These are phyloP conservation scores for Xylariales sp. DNA, from an alignment of 2,329 filamentous ascomycete species.

Conservation along the genomic window DNA sequence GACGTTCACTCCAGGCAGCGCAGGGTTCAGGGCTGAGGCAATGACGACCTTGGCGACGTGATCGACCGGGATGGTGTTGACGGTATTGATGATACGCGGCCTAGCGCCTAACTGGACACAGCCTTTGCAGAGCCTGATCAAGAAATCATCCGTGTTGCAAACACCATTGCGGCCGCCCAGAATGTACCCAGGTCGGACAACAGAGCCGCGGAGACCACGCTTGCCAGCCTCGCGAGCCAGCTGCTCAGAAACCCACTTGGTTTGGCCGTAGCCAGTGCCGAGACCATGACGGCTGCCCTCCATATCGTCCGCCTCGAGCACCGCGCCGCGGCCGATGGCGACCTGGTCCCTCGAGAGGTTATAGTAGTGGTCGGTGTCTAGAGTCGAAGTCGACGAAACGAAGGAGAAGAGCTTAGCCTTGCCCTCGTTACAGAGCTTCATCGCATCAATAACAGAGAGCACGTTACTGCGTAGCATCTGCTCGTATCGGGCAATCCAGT, in stretches of 20 bases:
- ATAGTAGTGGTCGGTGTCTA: constrained; percentile 86
- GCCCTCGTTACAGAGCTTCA: constrained; percentile 79
- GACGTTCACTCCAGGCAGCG: constrained; percentile 63
- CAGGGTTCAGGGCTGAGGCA: constrained; percentile 75
- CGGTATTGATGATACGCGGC: constrained; percentile 83
- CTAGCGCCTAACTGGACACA: constrained; percentile 81
- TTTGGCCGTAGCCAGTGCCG: constrained; percentile 89
- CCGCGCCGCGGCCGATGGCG: constrained; percentile 69
- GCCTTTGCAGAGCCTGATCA: constrained; percentile 87
- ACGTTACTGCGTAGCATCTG: constrained; percentile 81
- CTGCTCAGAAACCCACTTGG: constrained; percentile 78
- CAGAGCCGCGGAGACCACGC: constrained; percentile 78
- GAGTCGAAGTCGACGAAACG: constrained; percentile 82
- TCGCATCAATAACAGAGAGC: constrained; percentile 78
- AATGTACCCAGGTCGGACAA: constrained; percentile 88
- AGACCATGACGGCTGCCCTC: constrained; percentile 80
- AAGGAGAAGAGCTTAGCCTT: constrained; percentile 85
- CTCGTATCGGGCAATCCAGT: constrained; percentile 85
- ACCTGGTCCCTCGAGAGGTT: constrained; percentile 74
- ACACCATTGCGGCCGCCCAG: constrained; percentile 78
- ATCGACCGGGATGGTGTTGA: constrained; percentile 89
- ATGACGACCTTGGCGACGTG: constrained; percentile 86
- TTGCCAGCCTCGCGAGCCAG: constrained; percentile 82
- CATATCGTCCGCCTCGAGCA: constrained; percentile 82
- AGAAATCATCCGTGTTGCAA: constrained; percentile 88